Percentiles rank a stretch among this genome's conserved stretches.
phyloP scores from a whole-genome alignment of 1,284 basidiomycete genomes.

The Marasmius sp. region DNA sequence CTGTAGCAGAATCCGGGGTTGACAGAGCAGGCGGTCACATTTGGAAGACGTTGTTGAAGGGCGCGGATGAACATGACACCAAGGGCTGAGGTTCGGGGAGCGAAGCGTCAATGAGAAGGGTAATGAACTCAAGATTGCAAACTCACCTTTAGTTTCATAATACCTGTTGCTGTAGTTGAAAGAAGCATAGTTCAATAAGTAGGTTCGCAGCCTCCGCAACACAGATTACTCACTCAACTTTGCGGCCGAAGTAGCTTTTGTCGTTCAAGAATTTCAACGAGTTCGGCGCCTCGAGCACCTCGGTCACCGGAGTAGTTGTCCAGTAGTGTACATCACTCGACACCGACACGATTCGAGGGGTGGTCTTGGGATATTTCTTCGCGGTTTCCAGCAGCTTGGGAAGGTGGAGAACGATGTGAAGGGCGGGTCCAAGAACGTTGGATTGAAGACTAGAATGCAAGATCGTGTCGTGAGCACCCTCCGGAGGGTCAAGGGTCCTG shows the following conservation, averaged over 20 bases:
- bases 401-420: conserved; percentile 40
- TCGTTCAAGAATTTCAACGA: conserved; percentile 29
- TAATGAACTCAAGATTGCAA: neutral
- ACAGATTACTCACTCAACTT: neutral
- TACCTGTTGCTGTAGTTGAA: neutral
- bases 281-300: conserved; percentile 24
- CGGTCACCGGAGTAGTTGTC: conserved; percentile 19
- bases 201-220: neutral
- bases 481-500: neutral
- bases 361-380: conserved; percentile 20
- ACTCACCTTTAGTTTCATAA: conserved; percentile 35
- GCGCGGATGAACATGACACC: too few species aligned
- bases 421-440: conserved; percentile 37
- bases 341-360: conserved; percentile 37
- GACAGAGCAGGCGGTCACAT: too few species aligned
- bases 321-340: conserved; percentile 37
- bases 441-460: conserved; percentile 36
- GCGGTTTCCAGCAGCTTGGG: conserved; percentile 40
- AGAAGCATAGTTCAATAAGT: neutral
- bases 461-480: neutral
- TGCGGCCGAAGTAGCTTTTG: conserved; percentile 24
- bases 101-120: neutral
- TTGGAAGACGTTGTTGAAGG: too few species aligned
- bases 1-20: too few species aligned
- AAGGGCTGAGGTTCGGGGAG: too few species aligned